These are phyloP conservation scores for Amanita rubescens DNA, from an alignment of 768 basidiomycete species.

Conservation along the genomic window DNA sequence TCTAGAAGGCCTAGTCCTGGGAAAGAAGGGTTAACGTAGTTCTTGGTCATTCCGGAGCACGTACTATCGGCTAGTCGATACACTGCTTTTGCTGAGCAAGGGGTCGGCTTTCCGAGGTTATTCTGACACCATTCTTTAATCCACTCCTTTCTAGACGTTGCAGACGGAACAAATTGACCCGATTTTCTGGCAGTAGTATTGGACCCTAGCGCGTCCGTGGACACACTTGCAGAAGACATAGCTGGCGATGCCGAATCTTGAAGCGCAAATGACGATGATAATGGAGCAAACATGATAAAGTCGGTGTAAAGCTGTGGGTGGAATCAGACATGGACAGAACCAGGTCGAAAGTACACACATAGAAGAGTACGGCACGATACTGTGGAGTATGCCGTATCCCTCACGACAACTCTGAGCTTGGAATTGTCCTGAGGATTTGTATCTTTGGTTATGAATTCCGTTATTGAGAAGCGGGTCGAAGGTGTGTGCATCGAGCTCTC, in stretches of 20 bases:
- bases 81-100: conserved; percentile 77
- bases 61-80: conserved; percentile 79
- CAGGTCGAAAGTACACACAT: conserved; percentile 37
- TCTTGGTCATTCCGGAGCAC: conserved; percentile 17
- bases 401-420: conserved; percentile 34
- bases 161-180: conserved; percentile 14
- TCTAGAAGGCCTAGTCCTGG: conserved; percentile 67
- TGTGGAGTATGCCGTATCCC: conserved; percentile 40
- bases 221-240: conserved; percentile 14
- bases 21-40: neutral
- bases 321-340: neutral
- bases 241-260: conserved; percentile 21
- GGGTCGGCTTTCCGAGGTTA: conserved; percentile 55
- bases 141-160: conserved; percentile 52
- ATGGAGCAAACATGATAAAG: conserved; percentile 73
- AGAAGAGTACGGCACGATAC: conserved; percentile 57
- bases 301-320: conserved; percentile 74
- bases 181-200: conserved; percentile 13
- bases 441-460: neutral
- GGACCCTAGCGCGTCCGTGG: conserved; percentile 24
- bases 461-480: neutral
- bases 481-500: neutral
- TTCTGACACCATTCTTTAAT: conserved; percentile 58
- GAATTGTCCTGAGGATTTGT: neutral
- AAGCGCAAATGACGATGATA: conserved; percentile 60